Base-by-base conservation (phyloP, 768 basidiomycete genomes). In the Clitopilus hobsonii region DNA sequence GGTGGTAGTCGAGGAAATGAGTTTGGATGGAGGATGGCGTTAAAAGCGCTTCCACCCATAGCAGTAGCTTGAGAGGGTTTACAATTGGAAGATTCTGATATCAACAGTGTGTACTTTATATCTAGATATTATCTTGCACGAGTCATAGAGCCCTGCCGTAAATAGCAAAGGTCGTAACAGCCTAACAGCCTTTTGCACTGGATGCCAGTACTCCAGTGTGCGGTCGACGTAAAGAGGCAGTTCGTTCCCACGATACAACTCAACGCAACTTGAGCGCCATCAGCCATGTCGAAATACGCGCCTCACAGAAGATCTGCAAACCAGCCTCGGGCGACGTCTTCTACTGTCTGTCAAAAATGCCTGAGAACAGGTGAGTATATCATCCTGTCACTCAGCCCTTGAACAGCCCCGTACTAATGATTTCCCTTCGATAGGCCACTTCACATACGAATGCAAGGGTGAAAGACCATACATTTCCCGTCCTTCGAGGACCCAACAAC, bases 381-480 rank as follows among this genome's bases (percentile, higher is more conserved):
- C n/a, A n/a, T n/a, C n/a, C n/a, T n/a, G n/a, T n/a, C n/a, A 27
- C 10, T 25, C 7, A 56, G 24, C 8, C 16, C 18, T 16, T n/a
- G 0, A 32, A 50, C 25, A 6, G 16, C 24, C 23, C 25, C 49
- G 45, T 11, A 24, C 32, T 32, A 26, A 2, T n/a, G 14, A 30
- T 30, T 8, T n/a, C n/a, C n/a, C n/a, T 14, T 29, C 25, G 54
- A 30, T 64, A 85, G 94, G 94, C 0, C 95, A 97, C 69, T 95
- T 87, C 67, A 97, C 85, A 11, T 98, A 87, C 65, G 83, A 97
- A 72, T 98, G 95, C 80, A 92, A 91, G 70, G 78, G 79, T 16
- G 62, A 80, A 20, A 79, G 89, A 2, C 90, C 92, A 23, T 98
- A 97, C 67, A 76, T 92, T 36, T 83, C 91, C 10, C 80, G 95